Base-by-base conservation (phyloP, 331 rosid species). In the Pyracantha coccinea region DNA sequence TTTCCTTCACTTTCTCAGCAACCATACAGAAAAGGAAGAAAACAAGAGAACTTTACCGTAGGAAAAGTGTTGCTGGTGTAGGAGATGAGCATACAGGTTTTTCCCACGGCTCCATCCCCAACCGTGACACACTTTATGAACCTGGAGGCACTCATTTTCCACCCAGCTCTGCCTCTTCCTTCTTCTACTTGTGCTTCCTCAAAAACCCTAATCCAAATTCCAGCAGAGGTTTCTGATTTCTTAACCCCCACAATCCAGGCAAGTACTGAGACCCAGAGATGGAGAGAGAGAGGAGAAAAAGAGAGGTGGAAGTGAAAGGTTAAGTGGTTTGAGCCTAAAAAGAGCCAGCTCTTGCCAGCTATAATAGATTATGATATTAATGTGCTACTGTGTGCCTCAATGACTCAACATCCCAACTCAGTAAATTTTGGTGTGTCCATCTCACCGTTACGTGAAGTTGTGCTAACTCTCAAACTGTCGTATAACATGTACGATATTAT, bases 41-140 rank as follows among this genome's bases (percentile, higher is more conserved):
- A 32, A 79, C 32, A 67, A 68, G 35, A 28, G 14, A 9, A 4
- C 4, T 50, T 75, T 68, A 92, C 99, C 83, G 97, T 91, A 27
- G 97, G 99, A 85, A 94, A 93, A 79, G 98, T 94, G 85, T 91
- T 94, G 91, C 96, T 94, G 82, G 98, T 94, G 82, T 94, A 92
- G 70, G 99, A 94, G 79, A 94, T 94, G 68, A 92, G 99, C 99
- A 94, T 90, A 85, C 99, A 94, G 77, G 99, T 94, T 82, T 94
- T 91, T 78, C 99, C 99, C 31, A 94, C 97, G 2, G 97, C 99
- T 35, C 99, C 97, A 52, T 94, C 97, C 41, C 99, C 99, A 0
- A 94, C 99, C 0, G 99, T 94, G 54, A 94, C 99, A 54, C 99
- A 94, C 91, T 94, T 94, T 10, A 94, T 92, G 80, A 92, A 94